These are phyloP conservation scores for Moelleriella libera DNA, from an alignment of 2,329 filamentous ascomycete species.

Conservation along the genomic window DNA sequence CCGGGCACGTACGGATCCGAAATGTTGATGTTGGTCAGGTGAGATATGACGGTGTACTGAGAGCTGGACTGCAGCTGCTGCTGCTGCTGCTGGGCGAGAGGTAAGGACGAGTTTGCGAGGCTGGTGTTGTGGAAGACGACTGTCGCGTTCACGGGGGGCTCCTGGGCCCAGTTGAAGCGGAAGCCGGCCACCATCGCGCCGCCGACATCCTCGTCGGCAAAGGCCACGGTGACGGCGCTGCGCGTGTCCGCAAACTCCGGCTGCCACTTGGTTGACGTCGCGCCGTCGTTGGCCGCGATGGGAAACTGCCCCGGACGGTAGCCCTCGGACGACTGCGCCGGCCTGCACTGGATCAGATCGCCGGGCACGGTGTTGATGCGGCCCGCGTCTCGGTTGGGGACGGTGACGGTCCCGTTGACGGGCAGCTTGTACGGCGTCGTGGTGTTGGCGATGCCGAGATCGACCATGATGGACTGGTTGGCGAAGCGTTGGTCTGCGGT, in stretches of 20 bases:
- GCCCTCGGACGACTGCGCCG: constrained; percentile 29
- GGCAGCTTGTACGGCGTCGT: constrained; percentile 28
- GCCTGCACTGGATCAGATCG: constrained; percentile 52
- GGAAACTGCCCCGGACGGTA: constrained; percentile 56
- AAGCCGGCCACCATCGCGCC: constrained; percentile 5
- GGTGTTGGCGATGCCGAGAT: constrained; percentile 27
- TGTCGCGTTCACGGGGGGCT: constrained; percentile 9
- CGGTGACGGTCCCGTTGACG: constrained; percentile 31
- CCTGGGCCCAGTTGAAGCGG: constrained; percentile 9
- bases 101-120: neutral
- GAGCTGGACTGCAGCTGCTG: neutral
- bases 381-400: constrained; percentile 36
- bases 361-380: constrained; percentile 35
- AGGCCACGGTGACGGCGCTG: constrained; percentile 7
- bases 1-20: constrained; percentile 5
- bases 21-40: constrained; percentile 3
- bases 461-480: constrained; percentile 41
- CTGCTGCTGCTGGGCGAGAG: neutral
- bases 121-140: constrained; percentile 8
- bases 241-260: constrained; percentile 5
- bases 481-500: constrained; percentile 38
- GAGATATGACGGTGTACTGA: constrained; percentile 4
- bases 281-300: constrained; percentile 6
- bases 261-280: constrained; percentile 10
- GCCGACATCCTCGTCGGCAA: constrained; percentile 5